Evolutionary conservation across 2,329 filamentous ascomycete species (phyloP).

Genomic region (Teratosphaeria pseudoeucalypti): DNA sequence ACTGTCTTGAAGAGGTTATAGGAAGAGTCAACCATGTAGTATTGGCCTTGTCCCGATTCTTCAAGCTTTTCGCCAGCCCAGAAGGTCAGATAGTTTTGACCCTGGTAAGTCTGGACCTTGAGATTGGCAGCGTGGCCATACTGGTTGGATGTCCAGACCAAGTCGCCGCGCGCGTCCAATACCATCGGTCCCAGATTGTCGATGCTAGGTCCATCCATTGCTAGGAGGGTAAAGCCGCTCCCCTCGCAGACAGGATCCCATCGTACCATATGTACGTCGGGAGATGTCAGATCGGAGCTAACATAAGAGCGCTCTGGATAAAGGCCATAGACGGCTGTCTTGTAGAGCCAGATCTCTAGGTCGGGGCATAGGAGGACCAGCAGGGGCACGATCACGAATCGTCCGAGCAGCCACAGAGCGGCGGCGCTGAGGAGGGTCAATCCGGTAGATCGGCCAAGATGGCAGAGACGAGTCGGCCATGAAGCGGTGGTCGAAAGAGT

Average conservation of each 20-base stretch:
- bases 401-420: neutral
- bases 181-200: constrained; percentile 20
- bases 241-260: constrained; percentile 14
- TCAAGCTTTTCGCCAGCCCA: constrained; percentile 27
- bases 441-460: neutral
- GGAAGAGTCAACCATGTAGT: constrained; percentile 24
- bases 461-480: neutral
- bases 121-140: constrained; percentile 24
- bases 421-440: neutral
- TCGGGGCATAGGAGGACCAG: constrained; percentile 17
- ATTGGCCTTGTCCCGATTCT: constrained; percentile 24
- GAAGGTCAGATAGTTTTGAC: constrained; percentile 27
- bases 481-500: neutral
- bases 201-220: constrained; percentile 19
- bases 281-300: constrained; percentile 12
- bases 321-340: constrained; percentile 19
- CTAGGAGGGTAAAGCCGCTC: constrained; percentile 17
- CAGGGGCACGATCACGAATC: constrained; percentile 11
- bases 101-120: constrained; percentile 24
- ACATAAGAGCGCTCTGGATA: constrained; percentile 15
- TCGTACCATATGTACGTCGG: constrained; percentile 14
- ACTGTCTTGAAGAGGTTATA: constrained; percentile 31
- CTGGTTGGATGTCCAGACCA: constrained; percentile 21
- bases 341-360: constrained; percentile 18
- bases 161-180: constrained; percentile 16